Evolutionary conservation across 139 green algal genomes (phyloP), one percentile per base, ranked within the genome.

Genomic region (Trebouxia sp.): DNA sequence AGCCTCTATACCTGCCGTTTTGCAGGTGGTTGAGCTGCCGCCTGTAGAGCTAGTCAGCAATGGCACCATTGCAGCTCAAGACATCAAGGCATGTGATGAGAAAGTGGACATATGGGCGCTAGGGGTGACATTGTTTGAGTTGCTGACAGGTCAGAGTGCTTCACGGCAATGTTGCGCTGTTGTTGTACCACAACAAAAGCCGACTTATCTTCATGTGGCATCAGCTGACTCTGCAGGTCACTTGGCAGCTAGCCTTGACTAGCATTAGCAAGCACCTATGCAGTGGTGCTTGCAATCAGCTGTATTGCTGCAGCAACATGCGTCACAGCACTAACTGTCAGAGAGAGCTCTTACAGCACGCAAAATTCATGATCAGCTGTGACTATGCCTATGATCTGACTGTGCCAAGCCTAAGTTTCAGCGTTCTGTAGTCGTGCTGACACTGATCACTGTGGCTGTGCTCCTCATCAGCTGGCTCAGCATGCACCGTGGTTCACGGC

Each of bases 41-140:
- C 67, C 87, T 24, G 90, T 92, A 15, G 90, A 94, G 66, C n/a
- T 80, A 22, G 84, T 94, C 9, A 56, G 83, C 22, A 86, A 53
- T 47, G 89, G 91, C 12, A 20, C 80, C 3, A 74, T 94, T 26
- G 32, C 47, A 26, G 72, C 87, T 17, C 62, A 76, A 10, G 78
- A 87, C 58, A 91, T 94, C 58, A 28, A 48, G 24, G 81, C 88
- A 28, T 88, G 86, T 45, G 82, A 84, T 66, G 86, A 95, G 47
- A 93, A 92, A 67, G 91, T 94, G 38, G 91, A 95, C 77, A 85
- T 94, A 26, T 95, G 91, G 91, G 89, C 89, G 22, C 83, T 95
- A 69, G 91, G 91, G 4, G 87, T 94, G 30, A 94, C 91, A 26
- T 51, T 93, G 20, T 95, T 88, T 65, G 91, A 95, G 85, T 89